These are phyloP conservation scores for Nemania bipapillata DNA, from an alignment of 2,329 filamentous ascomycete genomes.

Conservation along the genomic window DNA sequence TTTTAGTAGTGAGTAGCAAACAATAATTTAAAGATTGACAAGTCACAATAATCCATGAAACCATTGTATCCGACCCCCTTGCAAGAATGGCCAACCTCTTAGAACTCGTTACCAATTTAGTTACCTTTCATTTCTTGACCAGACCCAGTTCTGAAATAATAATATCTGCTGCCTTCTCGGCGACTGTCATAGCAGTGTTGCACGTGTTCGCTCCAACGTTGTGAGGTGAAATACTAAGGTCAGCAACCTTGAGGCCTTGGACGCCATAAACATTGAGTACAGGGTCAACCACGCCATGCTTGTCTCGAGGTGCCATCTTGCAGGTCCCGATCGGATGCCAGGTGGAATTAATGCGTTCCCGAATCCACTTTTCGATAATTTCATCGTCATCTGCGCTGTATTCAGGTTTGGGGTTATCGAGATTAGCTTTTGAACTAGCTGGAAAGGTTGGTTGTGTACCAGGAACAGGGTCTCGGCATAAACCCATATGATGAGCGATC, in stretches of 20 bases:
- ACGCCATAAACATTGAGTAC: conserved; percentile 54
- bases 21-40: neutral
- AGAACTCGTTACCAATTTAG: neutral
- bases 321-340: conserved; percentile 51
- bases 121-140: neutral
- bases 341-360: conserved; percentile 51
- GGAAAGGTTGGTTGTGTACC: conserved; percentile 59
- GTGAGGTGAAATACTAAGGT: conserved; percentile 7
- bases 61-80: neutral
- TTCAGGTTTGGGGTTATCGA: conserved; percentile 35
- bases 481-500: conserved; percentile 65
- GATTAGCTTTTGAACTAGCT: conserved; percentile 53
- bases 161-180: conserved; percentile 10
- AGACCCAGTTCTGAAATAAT: neutral
- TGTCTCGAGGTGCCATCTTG: conserved; percentile 51
- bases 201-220: conserved; percentile 8
- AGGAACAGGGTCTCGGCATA: conserved; percentile 60
- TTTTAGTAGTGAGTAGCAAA: neutral
- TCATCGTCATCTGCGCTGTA: conserved; percentile 61
- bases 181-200: conserved; percentile 15
- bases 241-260: conserved; percentile 6
- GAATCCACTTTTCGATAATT: conserved; percentile 55
- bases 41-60: neutral
- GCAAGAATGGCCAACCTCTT: neutral
- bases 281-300: conserved; percentile 54